A percentile compares a stretch with the other conserved stretches of the same genome.
phyloP scores from a whole-genome alignment of 148 eudicot genomes.

The Agrostemma githago region DNA sequence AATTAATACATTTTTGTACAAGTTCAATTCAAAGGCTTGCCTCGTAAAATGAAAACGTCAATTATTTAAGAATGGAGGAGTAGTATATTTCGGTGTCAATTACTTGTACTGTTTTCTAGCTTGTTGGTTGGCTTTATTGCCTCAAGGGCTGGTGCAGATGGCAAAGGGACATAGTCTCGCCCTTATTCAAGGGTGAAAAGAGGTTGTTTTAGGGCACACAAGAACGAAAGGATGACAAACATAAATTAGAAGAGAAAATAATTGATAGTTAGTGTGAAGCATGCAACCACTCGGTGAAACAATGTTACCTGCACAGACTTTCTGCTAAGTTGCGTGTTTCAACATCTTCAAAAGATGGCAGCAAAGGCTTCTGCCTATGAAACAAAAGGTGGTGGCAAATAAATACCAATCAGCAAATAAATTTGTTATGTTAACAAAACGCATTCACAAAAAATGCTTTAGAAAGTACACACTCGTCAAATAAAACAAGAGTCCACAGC shows the following conservation, averaged over 20 bases:
- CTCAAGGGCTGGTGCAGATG: background rate
- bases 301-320: conserved; percentile 70
- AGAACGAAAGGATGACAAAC: background rate
- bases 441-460: background rate
- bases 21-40: too few species aligned
- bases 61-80: too few species aligned
- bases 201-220: background rate
- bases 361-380: conserved; percentile 82
- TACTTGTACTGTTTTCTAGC: too few species aligned
- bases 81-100: background rate
- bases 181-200: background rate
- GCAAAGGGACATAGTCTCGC: background rate
- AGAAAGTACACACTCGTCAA: background rate
- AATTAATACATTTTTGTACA: too few species aligned
- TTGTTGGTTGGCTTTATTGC: background rate
- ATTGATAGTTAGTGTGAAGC: background rate
- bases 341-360: conserved; percentile 88
- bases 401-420: background rate
- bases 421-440: background rate
- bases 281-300: conserved; percentile 3
- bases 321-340: conserved; percentile 91
- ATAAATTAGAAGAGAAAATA: background rate
- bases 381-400: conserved; percentile 14
- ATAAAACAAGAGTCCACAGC: background rate
- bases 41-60: too few species aligned